Percentiles rank a stretch among this genome's conserved stretches.
Conservation (phyloP, 352 stramenopile genomes). For the Phytophthora brassicae region DNA sequence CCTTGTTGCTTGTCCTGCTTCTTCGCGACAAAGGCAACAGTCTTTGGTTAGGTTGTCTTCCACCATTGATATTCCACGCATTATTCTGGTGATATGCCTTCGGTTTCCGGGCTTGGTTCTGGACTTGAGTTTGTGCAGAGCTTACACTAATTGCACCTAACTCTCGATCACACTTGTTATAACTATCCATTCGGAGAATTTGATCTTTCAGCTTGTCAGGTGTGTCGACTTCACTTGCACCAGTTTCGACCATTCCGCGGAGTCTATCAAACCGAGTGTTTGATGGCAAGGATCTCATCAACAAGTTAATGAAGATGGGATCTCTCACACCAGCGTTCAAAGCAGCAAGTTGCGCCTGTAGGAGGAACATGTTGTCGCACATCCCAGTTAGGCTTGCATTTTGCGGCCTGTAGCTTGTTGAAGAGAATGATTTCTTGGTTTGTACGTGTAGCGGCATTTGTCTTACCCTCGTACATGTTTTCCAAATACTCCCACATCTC, state of each 20-base stretch:
- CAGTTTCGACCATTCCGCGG: background rate
- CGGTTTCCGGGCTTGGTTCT: background rate
- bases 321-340: constrained; percentile 4
- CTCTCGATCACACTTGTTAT: constrained; percentile 14
- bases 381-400: constrained; percentile 12
- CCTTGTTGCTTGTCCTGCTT: constrained; percentile 6
- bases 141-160: background rate
- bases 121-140: background rate
- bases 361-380: constrained; percentile 8
- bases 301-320: constrained; percentile 8
- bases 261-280: background rate
- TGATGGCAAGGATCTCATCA: background rate
- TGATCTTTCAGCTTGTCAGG: constrained; percentile 7
- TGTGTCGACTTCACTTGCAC: background rate
- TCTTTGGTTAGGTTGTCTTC: background rate
- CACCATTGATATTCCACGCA: background rate
- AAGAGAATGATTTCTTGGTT: constrained; percentile 19
- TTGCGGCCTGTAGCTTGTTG: constrained; percentile 10
- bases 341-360: constrained; percentile 1
- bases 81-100: background rate
- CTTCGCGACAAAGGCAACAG: background rate
- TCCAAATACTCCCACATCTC: constrained; percentile 9
- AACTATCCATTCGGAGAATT: constrained; percentile 10
- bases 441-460: constrained; percentile 3
- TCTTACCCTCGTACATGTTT: constrained; percentile 3